phyloP scores from a whole-genome alignment of 108 stramenopile genomes.

The Fistulifera pelliculosa region DNA sequence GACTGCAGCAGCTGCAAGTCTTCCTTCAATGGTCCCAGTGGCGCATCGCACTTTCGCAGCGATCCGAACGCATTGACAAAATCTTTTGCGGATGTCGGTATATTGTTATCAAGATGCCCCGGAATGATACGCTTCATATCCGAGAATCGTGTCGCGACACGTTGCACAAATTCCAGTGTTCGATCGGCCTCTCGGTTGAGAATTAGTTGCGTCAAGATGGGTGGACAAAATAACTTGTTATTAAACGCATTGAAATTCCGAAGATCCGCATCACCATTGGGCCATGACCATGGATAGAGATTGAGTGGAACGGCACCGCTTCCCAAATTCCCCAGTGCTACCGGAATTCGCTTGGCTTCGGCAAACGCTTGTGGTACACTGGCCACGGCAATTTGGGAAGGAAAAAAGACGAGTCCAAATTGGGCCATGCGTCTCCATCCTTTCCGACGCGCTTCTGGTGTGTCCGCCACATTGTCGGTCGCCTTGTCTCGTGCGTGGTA shows the following conservation, averaged over 20 bases:
- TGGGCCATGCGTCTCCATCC: constrained; percentile 87
- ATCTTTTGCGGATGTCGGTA: constrained; percentile 41
- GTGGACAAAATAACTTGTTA: constrained; percentile 77
- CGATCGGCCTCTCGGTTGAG: constrained; percentile 68
- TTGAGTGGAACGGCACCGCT: constrained; percentile 55
- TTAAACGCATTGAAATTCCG: constrained; percentile 51
- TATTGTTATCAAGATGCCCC: constrained; percentile 81
- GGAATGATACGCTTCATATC: constrained; percentile 79
- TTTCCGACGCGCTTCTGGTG: constrained; percentile 37
- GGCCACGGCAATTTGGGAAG: constrained; percentile 74
- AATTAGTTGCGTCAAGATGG: constrained; percentile 86
- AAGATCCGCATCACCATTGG: constrained; percentile 38
- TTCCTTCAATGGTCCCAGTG: constrained; percentile 41
- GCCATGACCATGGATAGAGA: constrained; percentile 84
- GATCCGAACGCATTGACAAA: constrained; percentile 76
- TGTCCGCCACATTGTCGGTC: constrained; percentile 54
- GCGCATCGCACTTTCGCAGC: constrained; percentile 44
- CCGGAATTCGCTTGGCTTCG: constrained; percentile 38
- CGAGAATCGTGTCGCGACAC: constrained; percentile 54
- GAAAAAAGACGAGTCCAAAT: constrained; percentile 89
- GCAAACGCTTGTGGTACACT: constrained; percentile 34
- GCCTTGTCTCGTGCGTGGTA: constrained; percentile 83
- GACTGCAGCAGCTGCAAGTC: constrained; percentile 74
- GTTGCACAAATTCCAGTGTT: constrained; percentile 74
- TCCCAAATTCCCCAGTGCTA: constrained; percentile 44